Evolutionary conservation across 805 yeast genomes (phyloP).

Genomic region (Kodamaea kakaduensis): DNA sequence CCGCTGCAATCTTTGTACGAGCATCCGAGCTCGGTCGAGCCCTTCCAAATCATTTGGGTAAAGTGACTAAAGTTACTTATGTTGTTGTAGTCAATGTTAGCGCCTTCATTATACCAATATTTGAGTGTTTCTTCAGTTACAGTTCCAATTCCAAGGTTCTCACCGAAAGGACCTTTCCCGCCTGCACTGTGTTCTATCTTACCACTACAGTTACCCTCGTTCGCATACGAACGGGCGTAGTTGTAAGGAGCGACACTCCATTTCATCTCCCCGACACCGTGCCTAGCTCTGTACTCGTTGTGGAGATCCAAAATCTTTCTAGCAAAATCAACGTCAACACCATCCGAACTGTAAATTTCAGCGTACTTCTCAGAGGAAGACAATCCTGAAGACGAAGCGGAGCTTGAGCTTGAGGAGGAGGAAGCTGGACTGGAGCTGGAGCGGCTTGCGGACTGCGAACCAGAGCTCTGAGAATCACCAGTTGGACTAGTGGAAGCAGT

Average conservation of each 20-base stretch:
- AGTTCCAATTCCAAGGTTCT: constrained; percentile 36
- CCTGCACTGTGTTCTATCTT: constrained; percentile 35
- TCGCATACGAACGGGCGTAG: constrained; percentile 33
- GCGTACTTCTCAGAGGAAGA: constrained; percentile 12
- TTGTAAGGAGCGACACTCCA: constrained; percentile 31
- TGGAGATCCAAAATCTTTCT: constrained; percentile 30
- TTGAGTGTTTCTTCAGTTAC: constrained; percentile 26
- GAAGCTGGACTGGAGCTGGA: constrained; percentile 2
- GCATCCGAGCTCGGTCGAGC: constrained; percentile 27
- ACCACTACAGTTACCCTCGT: constrained; percentile 36
- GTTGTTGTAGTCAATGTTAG: constrained; percentile 21
- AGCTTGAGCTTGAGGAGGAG: constrained; percentile 12
- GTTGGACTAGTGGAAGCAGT: too few species aligned
- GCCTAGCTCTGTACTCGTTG: constrained; percentile 29
- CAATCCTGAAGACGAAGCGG: constrained; percentile 4
- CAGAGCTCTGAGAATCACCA: too few species aligned
- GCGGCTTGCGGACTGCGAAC: constrained; percentile 16
- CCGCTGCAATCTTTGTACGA: constrained; percentile 31
- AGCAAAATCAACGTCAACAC: constrained; percentile 26
- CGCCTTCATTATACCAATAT: constrained; percentile 37
- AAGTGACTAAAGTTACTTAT: constrained; percentile 28
- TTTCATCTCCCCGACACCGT: constrained; percentile 25
- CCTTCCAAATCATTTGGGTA: constrained; percentile 31
- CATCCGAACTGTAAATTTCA: constrained; percentile 19
- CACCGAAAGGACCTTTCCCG: constrained; percentile 35